Conservation (phyloP, 345 rosid genomes). For the Gynandropsis gynandra region DNA sequence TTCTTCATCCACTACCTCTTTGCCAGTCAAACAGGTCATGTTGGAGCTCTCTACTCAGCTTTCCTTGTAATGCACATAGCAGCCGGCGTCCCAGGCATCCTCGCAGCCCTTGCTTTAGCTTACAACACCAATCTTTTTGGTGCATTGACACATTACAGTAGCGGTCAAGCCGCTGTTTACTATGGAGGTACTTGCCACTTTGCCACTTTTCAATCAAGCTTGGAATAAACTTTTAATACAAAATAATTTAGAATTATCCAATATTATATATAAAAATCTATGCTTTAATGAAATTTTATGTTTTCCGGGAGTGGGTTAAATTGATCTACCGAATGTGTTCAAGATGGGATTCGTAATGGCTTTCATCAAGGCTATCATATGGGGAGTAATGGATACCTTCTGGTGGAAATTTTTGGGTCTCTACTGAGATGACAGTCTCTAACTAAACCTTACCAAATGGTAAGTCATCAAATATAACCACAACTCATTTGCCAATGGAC, state of each 20-base stretch:
- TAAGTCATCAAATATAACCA: no score
- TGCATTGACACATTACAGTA: constrained; percentile 91
- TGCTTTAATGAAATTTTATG: constrained; percentile 7
- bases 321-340: constrained; percentile 82
- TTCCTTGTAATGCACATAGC: constrained; percentile 94
- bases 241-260: neutral
- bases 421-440: constrained; percentile 35
- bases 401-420: constrained; percentile 99
- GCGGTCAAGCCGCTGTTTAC: constrained; percentile 98
- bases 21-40: constrained; percentile 97
- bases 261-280: no score
- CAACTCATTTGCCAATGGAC: constrained; percentile 13
- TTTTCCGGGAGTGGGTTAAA: constrained; percentile 65
- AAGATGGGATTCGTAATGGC: constrained; percentile 84
- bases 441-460: no score
- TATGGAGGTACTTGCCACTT: constrained; percentile 86
- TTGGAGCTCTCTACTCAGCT: constrained; percentile 92
- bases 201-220: no score
- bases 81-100: constrained; percentile 72
- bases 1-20: constrained; percentile 90
- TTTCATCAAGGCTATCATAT: constrained; percentile 50
- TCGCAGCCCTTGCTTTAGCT: constrained; percentile 86
- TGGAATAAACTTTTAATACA: no score
- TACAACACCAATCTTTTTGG: constrained; percentile 91
- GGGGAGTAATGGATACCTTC: constrained; percentile 80